phyloP scores from a whole-genome alignment of 345 rosid species.

The Eucalyptus camaldulensis region DNA sequence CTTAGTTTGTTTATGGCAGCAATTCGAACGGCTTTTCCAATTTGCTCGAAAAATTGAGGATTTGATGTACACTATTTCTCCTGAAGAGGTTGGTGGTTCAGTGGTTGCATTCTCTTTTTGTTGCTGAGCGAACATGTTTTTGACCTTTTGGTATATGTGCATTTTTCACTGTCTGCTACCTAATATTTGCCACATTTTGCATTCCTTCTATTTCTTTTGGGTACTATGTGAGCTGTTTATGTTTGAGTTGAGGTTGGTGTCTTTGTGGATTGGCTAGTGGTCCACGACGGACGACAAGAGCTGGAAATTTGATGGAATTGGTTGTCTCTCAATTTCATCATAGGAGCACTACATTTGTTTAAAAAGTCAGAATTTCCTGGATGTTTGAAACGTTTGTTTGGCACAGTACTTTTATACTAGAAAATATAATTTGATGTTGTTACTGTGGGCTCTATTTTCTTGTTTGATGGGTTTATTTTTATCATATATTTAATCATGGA shows the following conservation, averaged over 20 bases:
- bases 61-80: constrained; percentile 84
- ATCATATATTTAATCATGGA: not conserved
- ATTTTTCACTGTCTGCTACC: not conserved
- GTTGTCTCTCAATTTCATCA: not conserved
- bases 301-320: not conserved
- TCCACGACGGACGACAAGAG: not conserved
- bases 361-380: not conserved
- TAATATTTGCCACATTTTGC: not conserved
- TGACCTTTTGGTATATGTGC: not conserved
- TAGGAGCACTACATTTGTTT: not conserved
- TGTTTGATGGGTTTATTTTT: not conserved
- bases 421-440: not conserved
- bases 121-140: not conserved
- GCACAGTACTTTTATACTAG: not conserved
- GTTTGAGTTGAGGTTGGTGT: not conserved
- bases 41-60: constrained; percentile 88
- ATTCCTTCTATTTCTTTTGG: not conserved
- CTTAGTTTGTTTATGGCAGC: constrained; percentile 34
- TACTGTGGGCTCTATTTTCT: not conserved
- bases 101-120: not conserved
- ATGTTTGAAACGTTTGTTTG: not conserved
- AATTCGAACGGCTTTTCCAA: constrained; percentile 92
- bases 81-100: constrained; percentile 72
- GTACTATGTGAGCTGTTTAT: not conserved
- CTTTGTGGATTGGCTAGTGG: not conserved